Conservation (phyloP, 2,329 filamentous ascomycete genomes). For the Canariomyces notabilis region DNA sequence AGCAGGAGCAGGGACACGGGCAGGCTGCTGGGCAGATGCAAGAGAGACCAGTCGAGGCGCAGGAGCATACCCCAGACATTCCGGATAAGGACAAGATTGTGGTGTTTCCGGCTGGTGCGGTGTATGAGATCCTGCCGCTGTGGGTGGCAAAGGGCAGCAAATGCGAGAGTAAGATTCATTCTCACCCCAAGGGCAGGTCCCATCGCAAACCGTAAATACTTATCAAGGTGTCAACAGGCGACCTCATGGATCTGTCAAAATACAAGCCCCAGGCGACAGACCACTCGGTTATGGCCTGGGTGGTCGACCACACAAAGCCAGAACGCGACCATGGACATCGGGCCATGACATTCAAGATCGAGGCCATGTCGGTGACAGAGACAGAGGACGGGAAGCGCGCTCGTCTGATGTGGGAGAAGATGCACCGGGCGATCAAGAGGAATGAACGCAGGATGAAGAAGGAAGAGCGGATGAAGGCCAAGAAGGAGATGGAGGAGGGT, state of each 20-base stretch:
- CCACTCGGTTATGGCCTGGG: slow-evolving; percentile 30
- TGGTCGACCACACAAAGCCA: slow-evolving; percentile 28
- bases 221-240: too few species aligned
- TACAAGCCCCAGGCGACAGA: slow-evolving; percentile 27
- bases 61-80: slow-evolving; percentile 1
- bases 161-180: slow-evolving; percentile 34
- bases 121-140: slow-evolving; percentile 39
- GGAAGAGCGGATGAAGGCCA: slow-evolving; percentile 22
- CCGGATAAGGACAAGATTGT: slow-evolving; percentile 30
- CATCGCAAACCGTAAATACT: too few species aligned
- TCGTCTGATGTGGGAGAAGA: slow-evolving; percentile 29
- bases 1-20: slow-evolving; percentile 1
- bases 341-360: slow-evolving; percentile 30
- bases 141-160: slow-evolving; percentile 36
- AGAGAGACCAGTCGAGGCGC: neutral
- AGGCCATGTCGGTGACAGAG: slow-evolving; percentile 28
- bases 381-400: slow-evolving; percentile 25
- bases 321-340: slow-evolving; percentile 23
- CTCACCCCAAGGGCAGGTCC: neutral
- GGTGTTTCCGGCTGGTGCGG: slow-evolving; percentile 40
- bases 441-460: slow-evolving; percentile 24
- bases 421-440: slow-evolving; percentile 25
- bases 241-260: slow-evolving; percentile 27
- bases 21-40: neutral
- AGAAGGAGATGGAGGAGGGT: slow-evolving; percentile 20